Percentiles rank a stretch among this genome's conserved stretches.
These are phyloP conservation scores for Carpinus viminea DNA, from an alignment of 306 rosid species.

Conservation along the genomic window DNA sequence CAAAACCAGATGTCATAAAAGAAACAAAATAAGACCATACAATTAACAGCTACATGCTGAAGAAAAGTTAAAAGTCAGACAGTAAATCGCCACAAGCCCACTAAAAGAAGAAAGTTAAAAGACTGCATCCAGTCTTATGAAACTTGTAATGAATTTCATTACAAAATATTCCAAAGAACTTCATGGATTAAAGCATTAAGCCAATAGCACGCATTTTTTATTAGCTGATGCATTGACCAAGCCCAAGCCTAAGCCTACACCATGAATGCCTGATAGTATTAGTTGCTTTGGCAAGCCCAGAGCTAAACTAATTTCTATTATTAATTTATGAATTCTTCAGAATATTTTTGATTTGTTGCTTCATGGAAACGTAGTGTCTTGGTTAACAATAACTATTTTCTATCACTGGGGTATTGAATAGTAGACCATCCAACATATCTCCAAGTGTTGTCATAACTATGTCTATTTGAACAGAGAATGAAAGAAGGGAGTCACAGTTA, in stretches of 20 bases:
- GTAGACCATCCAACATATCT: too few relatives aligned
- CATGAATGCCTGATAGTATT: neutral
- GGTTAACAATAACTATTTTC: neutral
- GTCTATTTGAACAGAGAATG: neutral
- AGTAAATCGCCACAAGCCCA: slow-evolving; percentile 18
- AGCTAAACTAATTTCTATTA: neutral
- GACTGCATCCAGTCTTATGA: neutral
- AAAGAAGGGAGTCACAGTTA: neutral
- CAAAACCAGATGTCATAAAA: slow-evolving; percentile 21
- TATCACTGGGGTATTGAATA: too few relatives aligned
- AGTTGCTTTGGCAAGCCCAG: neutral
- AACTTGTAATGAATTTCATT: neutral
- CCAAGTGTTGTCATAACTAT: neutral
- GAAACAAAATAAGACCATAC: slow-evolving; percentile 16
- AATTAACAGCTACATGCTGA: slow-evolving; percentile 3
- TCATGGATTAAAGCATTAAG: neutral
- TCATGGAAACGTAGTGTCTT: neutral
- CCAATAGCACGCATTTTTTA: neutral
- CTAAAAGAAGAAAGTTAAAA: slow-evolving; percentile 21
- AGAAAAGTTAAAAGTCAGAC: slow-evolving; percentile 6
- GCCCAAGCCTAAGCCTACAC: neutral
- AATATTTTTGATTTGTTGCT: neutral
- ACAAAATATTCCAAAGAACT: neutral
- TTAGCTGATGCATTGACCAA: neutral
- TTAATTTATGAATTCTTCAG: neutral